Base-by-base conservation (phyloP, 768 basidiomycete genomes). In the Xerocomellus chrysenteron region DNA sequence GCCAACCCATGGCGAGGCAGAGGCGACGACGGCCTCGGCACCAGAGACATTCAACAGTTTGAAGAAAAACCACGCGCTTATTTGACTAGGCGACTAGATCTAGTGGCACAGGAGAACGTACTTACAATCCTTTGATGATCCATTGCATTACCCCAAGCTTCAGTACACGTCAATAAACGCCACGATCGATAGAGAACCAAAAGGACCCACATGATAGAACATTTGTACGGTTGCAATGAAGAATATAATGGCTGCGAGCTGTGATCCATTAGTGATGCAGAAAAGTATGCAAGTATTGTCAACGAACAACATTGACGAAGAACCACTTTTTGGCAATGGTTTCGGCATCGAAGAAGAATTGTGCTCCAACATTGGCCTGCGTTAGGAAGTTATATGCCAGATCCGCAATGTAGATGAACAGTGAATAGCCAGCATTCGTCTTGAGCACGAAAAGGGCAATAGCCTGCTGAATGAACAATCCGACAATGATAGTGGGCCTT, bases 211-310 rank as follows among this genome's bases (percentile, higher is more conserved):
- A 58, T 94, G 89, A 76, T 93, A 94, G 73, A 92, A 71, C 90
- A 94, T 92, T 72, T 94, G 92, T 52, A 94, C 83, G 61, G 92
- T 88, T 28, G 94, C 92, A 63, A 97, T 83, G 80, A 97, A 97
- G 80, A 96, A 96, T 67, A 97, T 92, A 71, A 96, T 89, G 19
- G 87, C 81, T 11, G 81, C 66, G 40, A 94, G 82, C 82, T 89
- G 65, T 26, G 28, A 37, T 17, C 17, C 14, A 40, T 66, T 51
- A 69, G 52, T 51, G 30, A 60, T 57, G 50, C 51, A 57, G 55
- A 57, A 52, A 64, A 1, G 14, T 4, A 45, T 14, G 50, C 39
- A 48, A 61, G 47, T 19, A 41, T 52, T 9, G 43, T 50, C 21
- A 35, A 72, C 82, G 50, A 63, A 87, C 86, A 50, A 84, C 86